Conservation (phyloP, 192 early-diverging fungal genomes). For the Geranomyces michiganensis region DNA sequence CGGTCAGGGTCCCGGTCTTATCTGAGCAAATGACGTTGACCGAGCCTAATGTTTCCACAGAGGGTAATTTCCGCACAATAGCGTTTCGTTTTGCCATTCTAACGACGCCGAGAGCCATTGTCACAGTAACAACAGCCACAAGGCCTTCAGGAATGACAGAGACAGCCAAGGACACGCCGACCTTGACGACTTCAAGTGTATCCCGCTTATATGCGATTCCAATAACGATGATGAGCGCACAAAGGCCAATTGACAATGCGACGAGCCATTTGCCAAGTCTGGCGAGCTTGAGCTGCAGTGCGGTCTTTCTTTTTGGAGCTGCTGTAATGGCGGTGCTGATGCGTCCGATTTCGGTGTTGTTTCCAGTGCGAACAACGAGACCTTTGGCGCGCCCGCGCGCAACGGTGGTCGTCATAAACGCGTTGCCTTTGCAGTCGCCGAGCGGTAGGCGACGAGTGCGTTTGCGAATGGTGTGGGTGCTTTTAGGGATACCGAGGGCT, state of each 20-base stretch:
- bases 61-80: conserved; percentile 88
- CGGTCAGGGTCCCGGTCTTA: conserved; percentile 94
- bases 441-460: conserved; percentile 72
- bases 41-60: conserved; percentile 93
- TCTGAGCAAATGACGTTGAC: conserved; percentile 98
- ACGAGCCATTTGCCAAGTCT: conserved; percentile 86
- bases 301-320: conserved; percentile 46
- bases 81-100: conserved; percentile 88
- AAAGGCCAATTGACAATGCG: conserved; percentile 76
- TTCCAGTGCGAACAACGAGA: conserved; percentile 88
- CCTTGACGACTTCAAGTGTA: conserved; percentile 72
- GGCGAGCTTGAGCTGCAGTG: conserved; percentile 66
- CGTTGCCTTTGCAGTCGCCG: conserved; percentile 93
- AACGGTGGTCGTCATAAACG: conserved; percentile 95
- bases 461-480: conserved; percentile 65
- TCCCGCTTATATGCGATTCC: conserved; percentile 70
- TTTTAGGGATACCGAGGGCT: conserved; percentile 79
- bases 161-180: conserved; percentile 90
- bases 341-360: conserved; percentile 89
- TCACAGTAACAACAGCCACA: conserved; percentile 95
- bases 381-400: conserved; percentile 89
- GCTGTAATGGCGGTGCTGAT: conserved; percentile 84
- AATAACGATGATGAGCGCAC: conserved; percentile 82
- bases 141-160: conserved; percentile 98
- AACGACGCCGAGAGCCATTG: conserved; percentile 95